Base-by-base conservation (phyloP, 441 rosid genomes). In the Gossypium schwendimanii region DNA sequence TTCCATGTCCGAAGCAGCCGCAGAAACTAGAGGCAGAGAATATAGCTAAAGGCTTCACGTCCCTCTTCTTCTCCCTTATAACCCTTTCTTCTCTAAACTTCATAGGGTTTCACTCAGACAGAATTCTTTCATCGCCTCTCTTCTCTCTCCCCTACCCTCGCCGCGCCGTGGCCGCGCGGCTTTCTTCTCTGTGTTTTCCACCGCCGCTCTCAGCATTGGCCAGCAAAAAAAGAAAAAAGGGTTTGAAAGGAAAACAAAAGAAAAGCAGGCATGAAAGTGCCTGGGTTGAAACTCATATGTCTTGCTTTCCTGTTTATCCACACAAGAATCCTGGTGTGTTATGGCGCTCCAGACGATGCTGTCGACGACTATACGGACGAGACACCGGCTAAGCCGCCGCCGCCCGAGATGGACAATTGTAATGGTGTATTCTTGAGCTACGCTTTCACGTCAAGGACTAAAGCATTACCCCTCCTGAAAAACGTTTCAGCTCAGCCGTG, bases 401-500 rank as follows among this genome's bases (percentile, higher is more conserved):
- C 97, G 0, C 88, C 88, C 0, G 90, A 79, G 7, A 57, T 81
- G 24, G 71, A 76, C 24, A 68, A 12, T 23, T 93, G 98, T 75
- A 88, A 91, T 49, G 97, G 98, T 1, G 80, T 91, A 39, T 49
- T 14, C 14, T 12, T 47, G 66, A 76, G 89, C 2, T 93, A 91
- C 55, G 61, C 69, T 14, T 88, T 90, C 61, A 84, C 80, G 0
- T 78, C 72, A 1, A 79, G 98, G 1, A 84, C 81, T 41, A 87
- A 79, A 76, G 83, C 81, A 23, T 84, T 74, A 21, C 94, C 97
- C 2, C 81, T 77, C n/a, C 67, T 90, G 11, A 83, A 85, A 53
- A 86, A 94, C 65, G 88, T 74, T 6, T 75, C 85, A 3, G 91
- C 96, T 20, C 97, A 94, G 77, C 82, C 97, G 0, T 94, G 97